Evolutionary conservation across 129 eudicot genomes (phyloP), one percentile per base, ranked within the genome.

Genomic region (Arctium minus): DNA sequence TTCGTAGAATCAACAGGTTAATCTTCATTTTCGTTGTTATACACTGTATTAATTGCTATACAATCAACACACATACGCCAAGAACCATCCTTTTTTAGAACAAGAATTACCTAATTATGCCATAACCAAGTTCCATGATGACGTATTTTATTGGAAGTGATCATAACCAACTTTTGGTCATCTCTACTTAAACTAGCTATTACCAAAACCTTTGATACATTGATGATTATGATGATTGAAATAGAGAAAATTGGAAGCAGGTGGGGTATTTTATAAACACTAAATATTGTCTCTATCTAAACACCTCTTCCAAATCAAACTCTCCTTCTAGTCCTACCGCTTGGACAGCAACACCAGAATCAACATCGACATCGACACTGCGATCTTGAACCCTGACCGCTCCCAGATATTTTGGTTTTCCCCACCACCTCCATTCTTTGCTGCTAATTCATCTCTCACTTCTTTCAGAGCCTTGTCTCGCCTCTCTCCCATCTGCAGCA

Each of bases 301-400:
- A 42, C 68, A 70, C 29, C 79, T 77, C 31, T 44, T 82, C 60
- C 75, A 29, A 39, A 18, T 30, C 15, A 27, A 29, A 39, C 36
- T 27, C 42, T 37, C n/a, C 12, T 44, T 31, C 77, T 84, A 79
- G 1, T 83, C 80, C 84, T 89, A 92, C 83, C 93, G 89, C 90
- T 91, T 96, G 0, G 99, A 93, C 64, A 96, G 87, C 80, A 93
- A 33, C 30, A 90, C 97, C 73, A 96, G 83, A 79, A 93, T 72
- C 85, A 96, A 48, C 99, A 96, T 93, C 8, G 99, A 96, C 98
- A 96, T 86, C 11, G 99, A 93, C 75, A 86, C 94, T 39, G 85
- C 90, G 76, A 93, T 78, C 83, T 93, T 96, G 89, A 96, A 93
- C 62, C 89, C 90, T 2, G 92, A 76, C 80, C 91, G 88, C 62